Percentiles rank a stretch among this genome's conserved stretches.
These are phyloP conservation scores for Lyophyllum semitale DNA, from an alignment of 768 basidiomycete genomes.

Conservation along the genomic window DNA sequence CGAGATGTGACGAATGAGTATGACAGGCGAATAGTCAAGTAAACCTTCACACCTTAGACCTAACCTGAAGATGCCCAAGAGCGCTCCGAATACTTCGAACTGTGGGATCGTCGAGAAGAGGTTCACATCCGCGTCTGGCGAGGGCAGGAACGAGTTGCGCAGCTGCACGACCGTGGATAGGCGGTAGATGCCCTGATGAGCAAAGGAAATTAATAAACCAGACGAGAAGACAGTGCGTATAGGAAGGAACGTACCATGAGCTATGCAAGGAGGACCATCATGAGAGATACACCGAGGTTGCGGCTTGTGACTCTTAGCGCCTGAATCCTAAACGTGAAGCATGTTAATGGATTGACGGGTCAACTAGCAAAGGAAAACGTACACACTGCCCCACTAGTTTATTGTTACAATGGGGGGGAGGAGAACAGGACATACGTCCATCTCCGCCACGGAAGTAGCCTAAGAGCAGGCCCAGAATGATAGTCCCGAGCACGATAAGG, in stretches of 20 bases:
- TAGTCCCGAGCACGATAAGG: conserved; percentile 74
- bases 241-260: conserved; percentile 66
- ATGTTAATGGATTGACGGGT: too few relatives aligned
- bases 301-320: conserved; percentile 65
- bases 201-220: not conserved
- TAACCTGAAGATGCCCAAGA: too few relatives aligned
- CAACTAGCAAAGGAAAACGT: too few relatives aligned
- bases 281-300: conserved; percentile 71
- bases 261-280: conserved; percentile 78
- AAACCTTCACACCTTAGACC: too few relatives aligned
- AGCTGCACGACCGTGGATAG: conserved; percentile 83
- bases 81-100: conserved; percentile 70
- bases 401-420: not conserved
- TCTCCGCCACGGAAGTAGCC: conserved; percentile 61
- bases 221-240: too few relatives aligned
- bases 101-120: conserved; percentile 74
- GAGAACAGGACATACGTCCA: conserved; percentile 32
- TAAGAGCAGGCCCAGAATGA: conserved; percentile 77
- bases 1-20: too few relatives aligned
- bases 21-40: too few relatives aligned
- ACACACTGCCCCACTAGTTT: too few relatives aligned
- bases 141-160: conserved; percentile 77
- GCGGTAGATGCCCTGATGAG: conserved; percentile 72
- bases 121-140: conserved; percentile 39
- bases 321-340: too few relatives aligned